These are phyloP conservation scores for Dissophora globulifera DNA, from an alignment of 192 early-diverging fungal genomes.

Conservation along the genomic window DNA sequence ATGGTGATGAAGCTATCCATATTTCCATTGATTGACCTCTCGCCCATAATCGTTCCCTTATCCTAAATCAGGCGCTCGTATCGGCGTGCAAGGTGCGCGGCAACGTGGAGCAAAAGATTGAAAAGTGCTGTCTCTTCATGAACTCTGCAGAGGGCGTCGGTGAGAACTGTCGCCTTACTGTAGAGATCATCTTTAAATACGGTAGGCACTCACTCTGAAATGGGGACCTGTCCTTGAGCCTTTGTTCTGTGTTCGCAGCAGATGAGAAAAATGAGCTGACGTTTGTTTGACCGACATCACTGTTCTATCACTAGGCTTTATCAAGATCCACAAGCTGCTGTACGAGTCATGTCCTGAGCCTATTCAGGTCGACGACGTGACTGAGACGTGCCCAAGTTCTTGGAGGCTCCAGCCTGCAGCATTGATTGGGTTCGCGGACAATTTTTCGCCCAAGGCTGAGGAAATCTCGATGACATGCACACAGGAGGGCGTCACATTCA, in stretches of 20 bases:
- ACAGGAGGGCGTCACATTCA: slow-evolving; percentile 19
- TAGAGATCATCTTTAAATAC: slow-evolving; percentile 45
- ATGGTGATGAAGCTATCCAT: no score
- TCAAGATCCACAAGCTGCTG: slow-evolving; percentile 48
- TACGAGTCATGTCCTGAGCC: slow-evolving; percentile 42
- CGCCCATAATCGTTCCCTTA: no score
- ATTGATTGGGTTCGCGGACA: slow-evolving; percentile 28
- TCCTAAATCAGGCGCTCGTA: slow-evolving; percentile 40
- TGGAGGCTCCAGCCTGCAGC: slow-evolving; percentile 25
- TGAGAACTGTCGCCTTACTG: slow-evolving; percentile 33
- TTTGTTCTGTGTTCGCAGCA: no score
- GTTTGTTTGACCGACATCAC: no score
- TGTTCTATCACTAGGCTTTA: slow-evolving; percentile 34
- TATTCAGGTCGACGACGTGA: slow-evolving; percentile 16
- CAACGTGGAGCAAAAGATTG: slow-evolving; percentile 39
- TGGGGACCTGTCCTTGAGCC: no score
- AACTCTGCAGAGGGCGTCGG: slow-evolving; percentile 44
- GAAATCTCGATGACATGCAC: slow-evolving; percentile 38
- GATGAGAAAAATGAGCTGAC: not conserved
- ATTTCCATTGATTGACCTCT: no score
- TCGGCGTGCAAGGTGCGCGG: slow-evolving; percentile 43
- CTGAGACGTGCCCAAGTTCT: slow-evolving; percentile 20
- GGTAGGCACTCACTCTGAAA: no score
- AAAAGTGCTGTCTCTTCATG: slow-evolving; percentile 37
- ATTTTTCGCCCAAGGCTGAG: slow-evolving; percentile 41